Evolutionary conservation across 768 basidiomycete species (phyloP).

Genomic region (Lanmaoa rubissima): DNA sequence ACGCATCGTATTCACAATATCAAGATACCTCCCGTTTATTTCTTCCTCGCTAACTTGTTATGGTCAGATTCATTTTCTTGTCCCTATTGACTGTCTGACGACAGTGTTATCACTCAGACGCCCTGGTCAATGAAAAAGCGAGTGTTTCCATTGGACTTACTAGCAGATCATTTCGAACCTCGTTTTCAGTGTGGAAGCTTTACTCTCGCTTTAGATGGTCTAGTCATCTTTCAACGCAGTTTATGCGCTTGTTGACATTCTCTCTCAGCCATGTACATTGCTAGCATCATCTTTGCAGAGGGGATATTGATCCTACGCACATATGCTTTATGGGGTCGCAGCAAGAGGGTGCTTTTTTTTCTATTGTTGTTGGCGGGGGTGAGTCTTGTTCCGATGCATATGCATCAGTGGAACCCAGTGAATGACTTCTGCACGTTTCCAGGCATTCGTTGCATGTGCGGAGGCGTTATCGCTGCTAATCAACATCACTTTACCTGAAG

Average conservation of each 20-base stretch:
- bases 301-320: slow-evolving; percentile 28
- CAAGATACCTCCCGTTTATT: slow-evolving; percentile 29
- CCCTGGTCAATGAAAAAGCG: slow-evolving; percentile 2
- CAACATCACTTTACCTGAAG: slow-evolving; percentile 14
- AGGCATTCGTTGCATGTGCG: slow-evolving; percentile 19
- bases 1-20: slow-evolving; percentile 24
- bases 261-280: slow-evolving; percentile 12
- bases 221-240: neutral
- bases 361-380: slow-evolving; percentile 21
- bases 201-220: slow-evolving; percentile 19
- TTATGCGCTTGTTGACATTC: neutral
- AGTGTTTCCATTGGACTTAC: neutral
- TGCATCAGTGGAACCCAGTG: neutral
- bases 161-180: neutral
- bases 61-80: slow-evolving; percentile 5
- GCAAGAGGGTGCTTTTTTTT: slow-evolving; percentile 11
- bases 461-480: slow-evolving; percentile 6
- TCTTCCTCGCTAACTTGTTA: slow-evolving; percentile 17
- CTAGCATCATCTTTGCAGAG: slow-evolving; percentile 16
- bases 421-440: neutral
- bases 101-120: slow-evolving; percentile 1
- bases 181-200: slow-evolving; percentile 20
- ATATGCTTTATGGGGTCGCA: slow-evolving; percentile 26
- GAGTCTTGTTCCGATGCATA: neutral
- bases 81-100: neutral